Evolutionary conservation across 345 rosid species (phyloP), one percentile per base, ranked within the genome.

Genomic region (Linum lewisii): DNA sequence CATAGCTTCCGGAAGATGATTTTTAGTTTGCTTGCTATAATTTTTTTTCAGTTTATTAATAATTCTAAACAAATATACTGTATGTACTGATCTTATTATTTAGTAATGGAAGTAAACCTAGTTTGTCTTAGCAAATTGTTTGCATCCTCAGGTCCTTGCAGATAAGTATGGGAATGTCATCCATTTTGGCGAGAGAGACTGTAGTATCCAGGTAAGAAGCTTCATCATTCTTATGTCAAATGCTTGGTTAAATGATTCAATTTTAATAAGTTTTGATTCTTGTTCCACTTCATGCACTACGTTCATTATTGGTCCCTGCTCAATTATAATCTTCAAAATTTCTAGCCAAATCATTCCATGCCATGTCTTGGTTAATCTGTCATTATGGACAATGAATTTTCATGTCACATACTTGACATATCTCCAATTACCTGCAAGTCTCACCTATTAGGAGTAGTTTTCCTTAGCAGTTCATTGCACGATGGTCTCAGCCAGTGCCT

Each of bases 131-230:
- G 56, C 69, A 58, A 61, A 25, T 60, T 20, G 24, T 67, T 16
- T 64, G 61, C 61, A 53, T 65, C 73, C 69, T 47, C 79, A 93
- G 99, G 92, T 93, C 71, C 94, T 93, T 67, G 95, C 99, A 19
- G 99, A 93, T 81, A 88, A 89, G 73, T 76, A 73, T 69, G 97
- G 99, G 58, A 89, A 93, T 69, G 99, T 89, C 69, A 97, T 93
- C 71, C 99, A 93, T 75, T 93, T 86, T 66, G 97, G 99, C 64
- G 99, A 93, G 82, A 91, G 99, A 65, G 99, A 93, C 81, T 93
- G 99, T 82, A 93, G 97, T 71, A 93, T 93, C 70, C 99, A 93
- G 95, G 99, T 93, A 83, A 38, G 20, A 25, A 2, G 7, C 50
- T 32, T 11, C 29, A 14, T 25, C 57, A 50, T 63, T 15, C 58